These are phyloP conservation scores for Vickermania spadyakhi DNA, from an alignment of 208 protist genomes.

Conservation along the genomic window DNA sequence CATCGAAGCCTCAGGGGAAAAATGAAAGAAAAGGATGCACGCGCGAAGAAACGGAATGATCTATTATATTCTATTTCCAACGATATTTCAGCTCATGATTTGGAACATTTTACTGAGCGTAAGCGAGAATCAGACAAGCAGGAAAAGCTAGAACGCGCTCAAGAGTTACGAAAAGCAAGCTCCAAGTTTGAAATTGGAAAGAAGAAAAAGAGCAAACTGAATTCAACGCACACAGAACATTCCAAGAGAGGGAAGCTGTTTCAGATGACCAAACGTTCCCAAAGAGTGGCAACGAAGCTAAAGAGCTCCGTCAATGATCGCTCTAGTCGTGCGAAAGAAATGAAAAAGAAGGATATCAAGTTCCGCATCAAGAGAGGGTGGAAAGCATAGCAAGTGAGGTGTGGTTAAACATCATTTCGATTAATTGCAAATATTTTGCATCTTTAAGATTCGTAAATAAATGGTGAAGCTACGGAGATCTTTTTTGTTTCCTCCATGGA, in stretches of 20 bases:
- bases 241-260: constrained; percentile 85
- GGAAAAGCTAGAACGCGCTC: constrained; percentile 74
- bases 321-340: constrained; percentile 67
- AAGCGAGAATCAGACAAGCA: constrained; percentile 69
- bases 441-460: too few species aligned
- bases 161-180: constrained; percentile 64
- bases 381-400: constrained; percentile 67
- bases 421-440: constrained; percentile 4
- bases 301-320: constrained; percentile 72
- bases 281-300: constrained; percentile 76
- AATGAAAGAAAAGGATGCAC: constrained; percentile 45
- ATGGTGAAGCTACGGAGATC: too few species aligned
- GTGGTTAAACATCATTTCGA: too few species aligned
- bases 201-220: constrained; percentile 88
- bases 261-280: constrained; percentile 87
- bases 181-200: constrained; percentile 85
- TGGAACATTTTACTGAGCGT: constrained; percentile 83
- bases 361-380: constrained; percentile 89
- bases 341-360: constrained; percentile 91
- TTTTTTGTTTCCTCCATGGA: too few species aligned
- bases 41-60: constrained; percentile 35
- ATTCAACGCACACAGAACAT: constrained; percentile 81
- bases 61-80: constrained; percentile 75
- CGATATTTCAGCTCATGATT: constrained; percentile 67
- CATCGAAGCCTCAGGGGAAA: constrained; percentile 70